Percentiles rank a stretch among this genome's conserved stretches.
phyloP scores from a whole-genome alignment of 495 filamentous ascomycete genomes.

The Chaetomium tenue region DNA sequence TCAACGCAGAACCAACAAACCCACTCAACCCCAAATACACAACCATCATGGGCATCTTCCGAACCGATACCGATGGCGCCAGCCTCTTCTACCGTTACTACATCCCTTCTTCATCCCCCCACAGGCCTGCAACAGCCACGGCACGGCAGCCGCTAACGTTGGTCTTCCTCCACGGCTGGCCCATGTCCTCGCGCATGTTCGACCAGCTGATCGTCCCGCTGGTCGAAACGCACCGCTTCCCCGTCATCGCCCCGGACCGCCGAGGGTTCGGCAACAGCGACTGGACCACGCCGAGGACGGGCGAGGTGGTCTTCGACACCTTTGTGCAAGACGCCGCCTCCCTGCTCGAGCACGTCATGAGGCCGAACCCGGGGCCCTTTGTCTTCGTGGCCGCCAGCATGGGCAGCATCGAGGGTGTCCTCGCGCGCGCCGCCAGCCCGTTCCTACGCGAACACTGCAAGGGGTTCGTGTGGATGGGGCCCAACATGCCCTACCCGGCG shows the following conservation, averaged over 20 bases:
- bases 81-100: conserved; percentile 28
- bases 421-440: conserved; percentile 9
- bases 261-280: conserved; percentile 35
- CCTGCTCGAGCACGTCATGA: conserved; percentile 15
- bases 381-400: conserved; percentile 32
- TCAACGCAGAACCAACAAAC: background rate
- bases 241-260: conserved; percentile 33
- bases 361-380: conserved; percentile 16
- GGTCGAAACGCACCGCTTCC: conserved; percentile 29
- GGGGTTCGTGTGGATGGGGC: conserved; percentile 27
- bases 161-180: conserved; percentile 38
- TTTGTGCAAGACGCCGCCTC: conserved; percentile 23
- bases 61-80: conserved; percentile 15
- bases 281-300: conserved; percentile 19
- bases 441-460: conserved; percentile 14
- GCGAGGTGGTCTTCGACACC: conserved; percentile 27
- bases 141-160: conserved; percentile 20
- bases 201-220: conserved; percentile 32
- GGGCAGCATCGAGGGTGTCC: conserved; percentile 29
- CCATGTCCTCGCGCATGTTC: conserved; percentile 36
- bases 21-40: background rate
- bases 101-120: conserved; percentile 13
- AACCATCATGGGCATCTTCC: conserved; percentile 20
- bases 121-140: background rate
- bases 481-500: conserved; percentile 25